Percentiles rank a stretch among this genome's conserved stretches.
phyloP scores from a whole-genome alignment of 2,329 filamentous ascomycete species.

The Fusarium nygamai region DNA sequence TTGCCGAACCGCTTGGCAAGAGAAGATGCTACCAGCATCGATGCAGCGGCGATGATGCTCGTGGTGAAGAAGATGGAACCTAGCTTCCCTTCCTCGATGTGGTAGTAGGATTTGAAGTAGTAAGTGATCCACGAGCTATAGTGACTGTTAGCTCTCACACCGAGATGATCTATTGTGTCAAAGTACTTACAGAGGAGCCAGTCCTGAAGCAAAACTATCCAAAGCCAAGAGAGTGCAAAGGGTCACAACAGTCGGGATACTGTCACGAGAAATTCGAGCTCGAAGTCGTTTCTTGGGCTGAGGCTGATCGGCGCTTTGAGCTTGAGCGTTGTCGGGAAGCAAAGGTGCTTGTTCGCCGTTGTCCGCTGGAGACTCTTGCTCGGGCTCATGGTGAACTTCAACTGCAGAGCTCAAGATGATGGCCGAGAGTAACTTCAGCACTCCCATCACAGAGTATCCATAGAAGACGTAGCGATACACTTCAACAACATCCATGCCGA shows the following conservation, averaged over 20 bases:
- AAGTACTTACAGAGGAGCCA: constrained; percentile 67
- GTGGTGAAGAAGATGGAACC: constrained; percentile 66
- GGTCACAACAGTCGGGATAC: constrained; percentile 63
- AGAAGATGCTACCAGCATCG: constrained; percentile 63
- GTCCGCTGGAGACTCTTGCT: neutral
- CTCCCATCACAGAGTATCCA: constrained; percentile 54
- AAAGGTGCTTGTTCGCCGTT: constrained; percentile 43
- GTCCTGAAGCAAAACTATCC: constrained; percentile 76
- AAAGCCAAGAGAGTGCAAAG: constrained; percentile 74
- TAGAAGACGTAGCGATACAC: constrained; percentile 66
- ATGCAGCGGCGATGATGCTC: constrained; percentile 60
- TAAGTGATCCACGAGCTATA: constrained; percentile 66
- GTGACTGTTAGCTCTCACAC: constrained; percentile 26
- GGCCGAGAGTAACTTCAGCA: constrained; percentile 65
- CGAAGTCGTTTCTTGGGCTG: constrained; percentile 50
- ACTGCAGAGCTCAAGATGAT: constrained; percentile 59
- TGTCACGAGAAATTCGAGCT: constrained; percentile 67
- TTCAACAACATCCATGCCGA: constrained; percentile 55
- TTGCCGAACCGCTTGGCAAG: constrained; percentile 68
- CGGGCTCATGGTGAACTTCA: constrained; percentile 48
- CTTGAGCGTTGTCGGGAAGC: neutral
- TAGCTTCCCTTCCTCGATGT: constrained; percentile 59
- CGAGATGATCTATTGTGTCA: constrained; percentile 23
- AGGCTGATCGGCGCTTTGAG: neutral
- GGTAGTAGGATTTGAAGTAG: constrained; percentile 62